phyloP scores from a whole-genome alignment of 176 grass and related monocot genomes.

The Sorghum bicolor region Sorghum_bicolor_NCBIv3 NC_012878.2:44180001-44180500 shows the following conservation, averaged over 20 bases:
- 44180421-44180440: too few relatives aligned
- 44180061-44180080: conserved; percentile 84
- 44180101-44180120: conserved; percentile 92
- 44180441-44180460: too few relatives aligned
- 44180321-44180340: conserved; percentile 53
- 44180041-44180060: conserved; percentile 90
- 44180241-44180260: conserved; percentile 81
- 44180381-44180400: too few relatives aligned
- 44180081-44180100: conserved; percentile 80
- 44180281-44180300: conserved; percentile 90
- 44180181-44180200: background rate
- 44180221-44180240: conserved; percentile 94
- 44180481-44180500: background rate
- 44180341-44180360: conserved; percentile 8
- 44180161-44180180: background rate
- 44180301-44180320: conserved; percentile 87
- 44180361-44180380: too few relatives aligned
- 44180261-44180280: conserved; percentile 79
- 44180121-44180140: conserved; percentile 32
- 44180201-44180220: conserved; percentile 48
- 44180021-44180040: conserved; percentile 65
- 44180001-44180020: background rate
- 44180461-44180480: background rate
- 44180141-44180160: conserved; percentile 10
- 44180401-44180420: too few relatives aligned